Evolutionary conservation across 768 basidiomycete genomes (phyloP).

Genomic region (Lactarius sp.): DNA sequence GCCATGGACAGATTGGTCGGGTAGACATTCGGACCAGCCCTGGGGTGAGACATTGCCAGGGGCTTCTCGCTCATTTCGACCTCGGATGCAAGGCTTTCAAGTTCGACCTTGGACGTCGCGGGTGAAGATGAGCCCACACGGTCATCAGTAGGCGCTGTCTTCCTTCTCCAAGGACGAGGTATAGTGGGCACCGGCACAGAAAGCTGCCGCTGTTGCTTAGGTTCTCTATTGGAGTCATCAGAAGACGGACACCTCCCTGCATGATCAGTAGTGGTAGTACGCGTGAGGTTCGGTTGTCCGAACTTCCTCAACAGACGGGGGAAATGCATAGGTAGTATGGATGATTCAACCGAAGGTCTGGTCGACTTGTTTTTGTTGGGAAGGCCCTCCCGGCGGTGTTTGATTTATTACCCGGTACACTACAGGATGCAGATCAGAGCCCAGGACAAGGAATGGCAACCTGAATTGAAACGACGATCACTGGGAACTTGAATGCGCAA

Average conservation of each 20-base stretch:
- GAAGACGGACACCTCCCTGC: not conserved
- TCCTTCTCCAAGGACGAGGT: slow-evolving; percentile 1
- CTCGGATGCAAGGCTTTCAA: not conserved
- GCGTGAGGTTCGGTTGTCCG: slow-evolving; percentile 1
- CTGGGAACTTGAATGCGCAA: not conserved
- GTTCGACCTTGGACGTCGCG: not conserved
- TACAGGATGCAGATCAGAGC: not conserved
- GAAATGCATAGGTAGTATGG: not conserved
- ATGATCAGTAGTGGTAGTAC: not conserved
- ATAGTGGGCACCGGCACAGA: not conserved
- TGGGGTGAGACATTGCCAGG: not conserved
- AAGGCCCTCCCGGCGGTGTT: not conserved
- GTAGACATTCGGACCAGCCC: not conserved
- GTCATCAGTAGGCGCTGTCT: not conserved
- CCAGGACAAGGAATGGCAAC: not conserved
- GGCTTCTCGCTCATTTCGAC: not conserved
- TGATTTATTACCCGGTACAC: not conserved
- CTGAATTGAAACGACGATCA: not conserved
- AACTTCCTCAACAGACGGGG: slow-evolving; percentile 4
- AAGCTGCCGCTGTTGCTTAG: not conserved
- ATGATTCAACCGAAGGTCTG: not conserved
- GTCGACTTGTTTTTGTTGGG: not conserved
- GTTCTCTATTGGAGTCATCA: not conserved
- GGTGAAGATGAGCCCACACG: not conserved
- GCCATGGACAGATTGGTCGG: not conserved